Percentiles rank a stretch among this genome's conserved stretches.
These are phyloP conservation scores for Lactifluus pinguis DNA, from an alignment of 768 basidiomycete genomes.

Conservation along the genomic window DNA sequence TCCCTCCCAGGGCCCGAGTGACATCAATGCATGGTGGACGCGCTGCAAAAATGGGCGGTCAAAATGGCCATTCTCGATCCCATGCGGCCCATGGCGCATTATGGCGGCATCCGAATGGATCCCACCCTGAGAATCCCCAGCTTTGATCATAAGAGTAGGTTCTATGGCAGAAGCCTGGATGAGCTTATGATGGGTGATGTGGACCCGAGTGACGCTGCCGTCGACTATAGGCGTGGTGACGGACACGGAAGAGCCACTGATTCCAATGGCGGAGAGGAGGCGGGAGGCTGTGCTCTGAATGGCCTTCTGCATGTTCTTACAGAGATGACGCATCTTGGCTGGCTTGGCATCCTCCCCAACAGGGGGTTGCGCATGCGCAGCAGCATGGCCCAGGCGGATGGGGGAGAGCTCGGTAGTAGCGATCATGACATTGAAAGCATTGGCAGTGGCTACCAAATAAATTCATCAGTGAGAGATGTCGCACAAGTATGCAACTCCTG, in stretches of 20 bases:
- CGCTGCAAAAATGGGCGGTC: conserved; percentile 29
- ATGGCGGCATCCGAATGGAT: neutral
- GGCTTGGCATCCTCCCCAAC: neutral
- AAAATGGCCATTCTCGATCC: conserved; percentile 23
- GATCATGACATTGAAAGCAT: conserved; percentile 5
- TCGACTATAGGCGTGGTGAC: neutral
- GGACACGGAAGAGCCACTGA: neutral
- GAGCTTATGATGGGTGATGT: neutral
- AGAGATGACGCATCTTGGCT: conserved; percentile 15
- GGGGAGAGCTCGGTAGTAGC: conserved; percentile 9
- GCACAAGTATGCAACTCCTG: neutral
- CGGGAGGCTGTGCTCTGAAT: conserved; percentile 5
- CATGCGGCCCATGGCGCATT: conserved; percentile 8
- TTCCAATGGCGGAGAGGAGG: conserved; percentile 9
- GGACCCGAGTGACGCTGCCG: neutral
- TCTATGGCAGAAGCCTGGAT: neutral
- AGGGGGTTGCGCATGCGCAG: neutral
- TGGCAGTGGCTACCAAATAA: conserved; percentile 6
- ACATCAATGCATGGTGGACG: conserved; percentile 54
- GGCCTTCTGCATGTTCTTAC: conserved; percentile 16
- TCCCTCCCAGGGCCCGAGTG: conserved; percentile 77
- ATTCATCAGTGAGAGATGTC: neutral
- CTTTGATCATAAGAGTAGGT: neutral
- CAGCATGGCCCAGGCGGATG: conserved; percentile 14
- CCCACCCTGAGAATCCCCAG: neutral